phyloP scores from a whole-genome alignment of 306 rosid species.

The Bauhinia variegata region DNA sequence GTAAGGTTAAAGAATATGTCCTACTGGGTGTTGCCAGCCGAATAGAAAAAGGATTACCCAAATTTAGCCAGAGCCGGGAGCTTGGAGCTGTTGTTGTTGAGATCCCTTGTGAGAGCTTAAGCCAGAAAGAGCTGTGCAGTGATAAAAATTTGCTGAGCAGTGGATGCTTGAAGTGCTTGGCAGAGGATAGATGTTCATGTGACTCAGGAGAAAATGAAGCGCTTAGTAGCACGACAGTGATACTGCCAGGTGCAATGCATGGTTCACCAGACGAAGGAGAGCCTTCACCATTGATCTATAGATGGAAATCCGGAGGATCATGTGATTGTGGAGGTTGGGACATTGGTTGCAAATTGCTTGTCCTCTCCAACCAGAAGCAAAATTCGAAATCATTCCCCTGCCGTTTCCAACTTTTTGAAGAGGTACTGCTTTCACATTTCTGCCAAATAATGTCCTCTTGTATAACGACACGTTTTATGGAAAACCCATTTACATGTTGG shows the following conservation, averaged over 20 bases:
- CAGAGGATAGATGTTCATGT: conserved; percentile 49
- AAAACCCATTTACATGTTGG: conserved; percentile 25
- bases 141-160: conserved; percentile 40
- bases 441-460: background rate
- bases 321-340: conserved; percentile 99
- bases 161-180: conserved; percentile 45
- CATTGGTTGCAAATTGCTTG: conserved; percentile 81
- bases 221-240: conserved; percentile 46
- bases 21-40: conserved; percentile 63
- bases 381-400: conserved; percentile 39
- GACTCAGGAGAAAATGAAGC: conserved; percentile 45
- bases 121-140: conserved; percentile 34
- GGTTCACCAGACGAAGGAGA: conserved; percentile 71
- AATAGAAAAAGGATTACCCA: conserved; percentile 55
- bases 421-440: conserved; percentile 55
- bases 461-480: background rate
- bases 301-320: conserved; percentile 81
- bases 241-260: conserved; percentile 83
- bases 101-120: conserved; percentile 48
- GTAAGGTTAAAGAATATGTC: conserved; percentile 54
- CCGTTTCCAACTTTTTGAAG: conserved; percentile 59
- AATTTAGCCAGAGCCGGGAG: conserved; percentile 54
- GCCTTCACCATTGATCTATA: conserved; percentile 70
- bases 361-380: conserved; percentile 60
- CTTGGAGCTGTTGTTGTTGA: conserved; percentile 74